Conservation (phyloP, 2,329 filamentous ascomycete genomes). For the Venturiaceae sp. region DNA sequence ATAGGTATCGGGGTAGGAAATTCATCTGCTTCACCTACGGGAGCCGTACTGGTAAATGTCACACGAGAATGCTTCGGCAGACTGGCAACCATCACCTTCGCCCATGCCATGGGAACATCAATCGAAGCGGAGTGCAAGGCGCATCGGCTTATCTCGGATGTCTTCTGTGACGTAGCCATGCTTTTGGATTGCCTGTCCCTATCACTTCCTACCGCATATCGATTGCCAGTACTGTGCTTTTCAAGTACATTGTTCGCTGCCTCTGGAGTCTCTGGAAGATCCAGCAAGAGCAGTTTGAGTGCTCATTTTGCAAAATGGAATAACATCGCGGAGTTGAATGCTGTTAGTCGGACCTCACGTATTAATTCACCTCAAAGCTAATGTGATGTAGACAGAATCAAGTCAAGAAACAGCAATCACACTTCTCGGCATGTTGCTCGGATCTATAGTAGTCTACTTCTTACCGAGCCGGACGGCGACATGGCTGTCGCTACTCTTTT, state of each 20-base stretch:
- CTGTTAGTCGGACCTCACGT: not conserved
- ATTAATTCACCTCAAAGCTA: too few relatives aligned
- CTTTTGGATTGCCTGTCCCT: not conserved
- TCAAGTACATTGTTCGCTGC: not conserved
- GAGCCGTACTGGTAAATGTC: not conserved
- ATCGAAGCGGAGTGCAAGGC: not conserved
- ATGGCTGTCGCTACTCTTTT: not conserved
- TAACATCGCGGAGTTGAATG: not conserved
- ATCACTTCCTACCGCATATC: not conserved
- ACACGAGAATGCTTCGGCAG: not conserved
- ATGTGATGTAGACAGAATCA: slow-evolving; percentile 1
- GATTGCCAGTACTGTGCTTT: not conserved
- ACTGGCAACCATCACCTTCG: not conserved
- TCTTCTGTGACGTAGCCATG: not conserved
- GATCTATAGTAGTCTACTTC: not conserved
- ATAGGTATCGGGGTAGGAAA: not conserved
- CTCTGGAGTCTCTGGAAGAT: not conserved
- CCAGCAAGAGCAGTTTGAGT: not conserved
- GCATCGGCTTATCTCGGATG: not conserved
- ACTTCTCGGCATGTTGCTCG: not conserved
- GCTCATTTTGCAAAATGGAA: not conserved
- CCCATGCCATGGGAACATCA: not conserved
- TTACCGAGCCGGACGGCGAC: not conserved
- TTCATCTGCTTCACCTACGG: not conserved
- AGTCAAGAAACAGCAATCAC: not conserved